A percentile compares a stretch with the other conserved stretches of the same genome.
Evolutionary conservation across 2,329 filamentous ascomycete genomes (phyloP).

Genomic region (Diaporthe ilicicola): DNA sequence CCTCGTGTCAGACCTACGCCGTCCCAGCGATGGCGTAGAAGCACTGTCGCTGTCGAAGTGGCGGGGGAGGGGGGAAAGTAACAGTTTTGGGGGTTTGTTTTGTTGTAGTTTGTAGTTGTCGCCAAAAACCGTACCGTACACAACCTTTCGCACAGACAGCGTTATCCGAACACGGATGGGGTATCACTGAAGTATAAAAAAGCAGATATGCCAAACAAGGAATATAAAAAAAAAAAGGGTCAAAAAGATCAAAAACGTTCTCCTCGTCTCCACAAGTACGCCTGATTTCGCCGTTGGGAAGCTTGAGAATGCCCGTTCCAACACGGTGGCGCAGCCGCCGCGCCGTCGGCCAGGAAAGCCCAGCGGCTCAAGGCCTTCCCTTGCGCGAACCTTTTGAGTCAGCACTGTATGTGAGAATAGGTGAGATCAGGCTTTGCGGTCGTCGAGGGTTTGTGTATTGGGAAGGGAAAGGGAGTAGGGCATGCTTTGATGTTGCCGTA

Average conservation of each 20-base stretch:
- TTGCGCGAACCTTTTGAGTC: no score
- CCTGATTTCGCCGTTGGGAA: background rate
- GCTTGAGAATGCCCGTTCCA: background rate
- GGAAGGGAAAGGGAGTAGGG: constrained; percentile 6
- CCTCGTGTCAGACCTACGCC: constrained; percentile 57
- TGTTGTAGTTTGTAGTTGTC: background rate
- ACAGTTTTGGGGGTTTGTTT: constrained; percentile 38
- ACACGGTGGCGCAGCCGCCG: constrained; percentile 31
- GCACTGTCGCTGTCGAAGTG: constrained; percentile 63
- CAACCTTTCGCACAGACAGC: constrained; percentile 49
- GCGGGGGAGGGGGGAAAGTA: background rate
- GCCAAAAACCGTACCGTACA: constrained; percentile 35
- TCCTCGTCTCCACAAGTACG: background rate
- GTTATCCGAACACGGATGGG: constrained; percentile 62
- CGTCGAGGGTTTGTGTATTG: background rate
- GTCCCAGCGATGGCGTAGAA: constrained; percentile 65
- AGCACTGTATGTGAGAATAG: no score
- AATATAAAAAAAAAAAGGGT: constrained; percentile 28
- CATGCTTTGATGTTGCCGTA: background rate
- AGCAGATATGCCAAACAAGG: constrained; percentile 36
- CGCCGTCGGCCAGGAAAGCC: constrained; percentile 46
- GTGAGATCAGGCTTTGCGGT: background rate
- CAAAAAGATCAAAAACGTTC: constrained; percentile 38
- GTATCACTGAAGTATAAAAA: constrained; percentile 56
- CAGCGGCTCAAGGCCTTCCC: no score